Evolutionary conservation across 1,139 yeast genomes (phyloP), one percentile per base, ranked within the genome.

Genomic region (Spathaspora sp.): DNA sequence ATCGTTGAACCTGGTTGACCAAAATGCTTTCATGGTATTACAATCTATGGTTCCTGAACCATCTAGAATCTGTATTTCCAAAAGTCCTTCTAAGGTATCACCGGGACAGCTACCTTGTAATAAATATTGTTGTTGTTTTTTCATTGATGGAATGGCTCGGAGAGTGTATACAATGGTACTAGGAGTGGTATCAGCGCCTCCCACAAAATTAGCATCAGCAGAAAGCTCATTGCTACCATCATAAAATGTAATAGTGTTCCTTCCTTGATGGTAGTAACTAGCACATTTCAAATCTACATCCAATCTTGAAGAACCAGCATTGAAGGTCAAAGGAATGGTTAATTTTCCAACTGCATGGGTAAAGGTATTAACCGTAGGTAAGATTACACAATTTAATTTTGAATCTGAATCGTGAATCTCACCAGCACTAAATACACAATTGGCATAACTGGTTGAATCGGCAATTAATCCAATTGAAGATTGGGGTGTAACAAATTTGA

Each of bases 381-480:
- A 38, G 3, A 58, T 64, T 1, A 57, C 56, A 65, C 74, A 68
- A 2, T 48, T 47, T 7, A 68, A 44, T 38, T 54, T 43, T 3
- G 70, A 63, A 44, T n/a, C n/a, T n/a, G n/a, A n/a, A 25, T 25
- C 11, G 11, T 10, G 11, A 15, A 56, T 34, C 27, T 61, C 67
- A 24, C 72, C 72, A 15, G 55, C 44, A 31, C 25, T 46, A 25
- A 61, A 51, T 0, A 42, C 38, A 61, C 74, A 68, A 7, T 60
- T 60, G 3, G 74, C 74, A 46, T 54, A 65, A 1, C 47, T 42
- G 1, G 44, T 48, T 3, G 53, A 43, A 20, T 36, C 17, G 10
- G 57, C 57, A 0, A 54, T 67, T 39, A 67, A 57, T 16, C 47
- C 40, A 3, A 65, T 43, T 2, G 56, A 34, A 6, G 49, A 5